Evolutionary conservation across 2,329 filamentous ascomycete genomes (phyloP).

Genomic region (Aureobasidium sp.): DNA sequence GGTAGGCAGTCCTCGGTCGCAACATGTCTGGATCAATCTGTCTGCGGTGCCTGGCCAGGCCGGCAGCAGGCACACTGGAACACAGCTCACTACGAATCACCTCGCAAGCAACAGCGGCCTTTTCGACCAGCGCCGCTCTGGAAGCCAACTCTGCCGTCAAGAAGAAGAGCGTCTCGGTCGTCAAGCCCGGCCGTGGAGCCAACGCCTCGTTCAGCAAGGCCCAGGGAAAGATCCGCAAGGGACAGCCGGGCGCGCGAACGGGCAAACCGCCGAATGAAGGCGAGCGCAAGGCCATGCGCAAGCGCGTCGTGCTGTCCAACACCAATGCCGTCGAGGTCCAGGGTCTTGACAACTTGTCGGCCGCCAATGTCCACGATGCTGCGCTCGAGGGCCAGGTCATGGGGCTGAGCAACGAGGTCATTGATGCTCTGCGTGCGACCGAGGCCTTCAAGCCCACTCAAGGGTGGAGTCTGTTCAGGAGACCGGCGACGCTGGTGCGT

Average conservation of each 20-base stretch:
- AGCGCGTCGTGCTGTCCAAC: conserved; percentile 86
- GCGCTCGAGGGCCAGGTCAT: conserved; percentile 58
- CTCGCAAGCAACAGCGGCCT: conserved; percentile 21
- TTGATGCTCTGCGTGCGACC: conserved; percentile 73
- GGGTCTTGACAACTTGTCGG: conserved; percentile 54
- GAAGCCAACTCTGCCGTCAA: conserved; percentile 21
- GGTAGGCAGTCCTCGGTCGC: not conserved
- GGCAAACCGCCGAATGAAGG: conserved; percentile 43
- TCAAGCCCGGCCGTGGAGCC: conserved; percentile 11
- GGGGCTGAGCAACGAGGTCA: conserved; percentile 56
- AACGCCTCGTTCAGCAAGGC: conserved; percentile 11
- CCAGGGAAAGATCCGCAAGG: conserved; percentile 22
- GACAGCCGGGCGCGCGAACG: conserved; percentile 16
- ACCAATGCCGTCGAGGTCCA: conserved; percentile 76
- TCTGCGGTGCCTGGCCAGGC: conserved; percentile 18
- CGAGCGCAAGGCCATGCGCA: conserved; percentile 79
- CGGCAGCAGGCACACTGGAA: conserved; percentile 4
- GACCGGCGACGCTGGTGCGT: conserved; percentile 69
- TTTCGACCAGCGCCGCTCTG: conserved; percentile 25
- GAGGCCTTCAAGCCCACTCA: conserved; percentile 89
- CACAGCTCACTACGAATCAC: conserved; percentile 7
- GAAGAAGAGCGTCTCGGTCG: conserved; percentile 21
- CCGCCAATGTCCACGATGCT: conserved; percentile 45
- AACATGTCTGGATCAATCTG: conserved; percentile 21
- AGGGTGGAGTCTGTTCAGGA: conserved; percentile 76